Conservation (phyloP, 2,329 filamentous ascomycete species). For the Nigrospora oryzae region DNA sequence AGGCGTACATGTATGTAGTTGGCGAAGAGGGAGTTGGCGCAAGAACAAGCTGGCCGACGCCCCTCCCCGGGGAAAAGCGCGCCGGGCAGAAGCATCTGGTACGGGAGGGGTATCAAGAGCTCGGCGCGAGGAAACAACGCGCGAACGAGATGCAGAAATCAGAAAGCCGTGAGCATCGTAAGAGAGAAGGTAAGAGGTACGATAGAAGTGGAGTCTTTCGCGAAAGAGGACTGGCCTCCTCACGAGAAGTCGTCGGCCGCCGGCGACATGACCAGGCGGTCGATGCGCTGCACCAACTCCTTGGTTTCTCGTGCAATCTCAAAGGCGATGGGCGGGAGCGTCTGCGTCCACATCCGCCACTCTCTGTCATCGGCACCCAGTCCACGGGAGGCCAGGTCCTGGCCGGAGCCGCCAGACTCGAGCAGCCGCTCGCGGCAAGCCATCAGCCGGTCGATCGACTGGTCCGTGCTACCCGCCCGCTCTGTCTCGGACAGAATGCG, state of each 20-base stretch:
- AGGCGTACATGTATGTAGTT: too few species aligned
- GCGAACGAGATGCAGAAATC: conserved; percentile 1
- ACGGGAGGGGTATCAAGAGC: conserved; percentile 1
- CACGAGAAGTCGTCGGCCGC: conserved; percentile 39
- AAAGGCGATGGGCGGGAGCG: conserved; percentile 76
- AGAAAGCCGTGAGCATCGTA: conserved; percentile 1
- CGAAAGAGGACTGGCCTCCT: conserved; percentile 4
- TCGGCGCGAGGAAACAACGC: neutral
- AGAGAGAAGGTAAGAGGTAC: neutral
- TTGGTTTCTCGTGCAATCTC: conserved; percentile 77
- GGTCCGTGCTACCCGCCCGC: conserved; percentile 40
- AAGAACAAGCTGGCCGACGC: too few species aligned
- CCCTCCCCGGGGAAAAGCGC: too few species aligned
- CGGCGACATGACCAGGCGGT: conserved; percentile 24
- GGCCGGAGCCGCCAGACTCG: conserved; percentile 52
- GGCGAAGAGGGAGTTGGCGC: too few species aligned
- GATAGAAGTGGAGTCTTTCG: neutral
- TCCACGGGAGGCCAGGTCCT: conserved; percentile 45
- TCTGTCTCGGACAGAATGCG: conserved; percentile 62
- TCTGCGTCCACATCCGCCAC: conserved; percentile 59
- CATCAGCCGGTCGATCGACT: conserved; percentile 48
- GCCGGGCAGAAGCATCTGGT: neutral
- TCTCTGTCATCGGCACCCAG: conserved; percentile 42
- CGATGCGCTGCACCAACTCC: conserved; percentile 51
- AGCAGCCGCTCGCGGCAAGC: conserved; percentile 58